These are phyloP conservation scores for Dalechampia spathulata DNA, from an alignment of 441 rosid species.

Conservation along the genomic window DNA sequence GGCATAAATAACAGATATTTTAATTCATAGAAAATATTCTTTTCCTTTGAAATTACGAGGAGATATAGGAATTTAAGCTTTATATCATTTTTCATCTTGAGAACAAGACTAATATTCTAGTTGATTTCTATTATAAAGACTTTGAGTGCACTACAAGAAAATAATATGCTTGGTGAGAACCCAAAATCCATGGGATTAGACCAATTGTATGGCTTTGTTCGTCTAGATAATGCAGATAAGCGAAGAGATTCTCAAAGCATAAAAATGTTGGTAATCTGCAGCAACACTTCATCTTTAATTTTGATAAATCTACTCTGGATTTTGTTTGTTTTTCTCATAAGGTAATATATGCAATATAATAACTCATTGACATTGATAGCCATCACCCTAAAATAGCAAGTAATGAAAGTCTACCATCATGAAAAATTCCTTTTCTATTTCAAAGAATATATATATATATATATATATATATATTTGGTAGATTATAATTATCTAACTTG, in stretches of 20 bases:
- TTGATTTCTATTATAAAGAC: no score
- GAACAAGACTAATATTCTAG: no score
- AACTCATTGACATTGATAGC: constrained; percentile 4
- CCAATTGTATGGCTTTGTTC: background rate
- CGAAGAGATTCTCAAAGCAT: background rate
- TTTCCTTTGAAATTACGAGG: no score
- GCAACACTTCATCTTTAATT: background rate
- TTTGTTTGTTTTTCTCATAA: background rate
- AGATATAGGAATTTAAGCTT: no score
- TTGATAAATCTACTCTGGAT: background rate
- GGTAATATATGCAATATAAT: background rate
- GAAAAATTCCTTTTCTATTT: background rate
- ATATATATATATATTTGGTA: background rate
- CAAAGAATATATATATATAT: background rate
- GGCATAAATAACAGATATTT: no score
- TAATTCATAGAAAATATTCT: no score
- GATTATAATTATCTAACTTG: no score
- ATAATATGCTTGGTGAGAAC: no score
- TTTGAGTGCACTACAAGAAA: no score
- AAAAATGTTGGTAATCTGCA: background rate
- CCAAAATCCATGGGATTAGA: no score
- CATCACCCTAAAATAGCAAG: background rate
- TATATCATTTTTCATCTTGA: no score
- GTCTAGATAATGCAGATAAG: background rate
- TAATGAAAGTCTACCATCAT: background rate